Percentiles rank a stretch among this genome's conserved stretches.
These are phyloP conservation scores for Rhizoctonia solani DNA, from an alignment of 1,284 basidiomycete species.

Conservation along the genomic window DNA sequence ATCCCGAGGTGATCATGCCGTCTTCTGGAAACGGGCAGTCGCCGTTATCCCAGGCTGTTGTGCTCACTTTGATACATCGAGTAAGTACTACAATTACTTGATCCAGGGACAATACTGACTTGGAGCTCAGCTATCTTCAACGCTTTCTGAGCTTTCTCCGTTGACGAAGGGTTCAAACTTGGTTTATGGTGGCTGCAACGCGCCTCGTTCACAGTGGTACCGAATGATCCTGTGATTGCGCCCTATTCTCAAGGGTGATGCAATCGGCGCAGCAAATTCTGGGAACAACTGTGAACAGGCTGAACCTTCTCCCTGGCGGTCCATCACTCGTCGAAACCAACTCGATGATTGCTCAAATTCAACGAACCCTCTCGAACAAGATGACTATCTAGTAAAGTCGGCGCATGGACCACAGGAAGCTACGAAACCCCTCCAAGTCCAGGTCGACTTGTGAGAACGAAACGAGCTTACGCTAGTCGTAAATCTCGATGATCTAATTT, in stretches of 20 bases:
- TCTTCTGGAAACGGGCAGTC: constrained; percentile 55
- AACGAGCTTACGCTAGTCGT: constrained; percentile 1
- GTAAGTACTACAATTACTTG: constrained; percentile 51
- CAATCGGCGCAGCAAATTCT: constrained; percentile 74
- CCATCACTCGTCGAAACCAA: constrained; percentile 63
- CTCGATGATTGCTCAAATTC: constrained; percentile 69
- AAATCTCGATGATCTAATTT: neutral
- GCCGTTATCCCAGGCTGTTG: constrained; percentile 76
- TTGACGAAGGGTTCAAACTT: constrained; percentile 76
- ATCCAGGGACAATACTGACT: constrained; percentile 1
- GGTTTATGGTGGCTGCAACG: constrained; percentile 84
- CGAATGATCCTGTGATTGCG: constrained; percentile 76
- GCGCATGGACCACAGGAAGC: neutral
- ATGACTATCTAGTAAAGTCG: constrained; percentile 36
- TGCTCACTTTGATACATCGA: constrained; percentile 76
- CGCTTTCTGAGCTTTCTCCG: constrained; percentile 72
- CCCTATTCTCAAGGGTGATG: constrained; percentile 77
- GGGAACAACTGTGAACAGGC: constrained; percentile 74
- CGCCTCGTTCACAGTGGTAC: constrained; percentile 65
- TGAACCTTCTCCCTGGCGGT: constrained; percentile 72
- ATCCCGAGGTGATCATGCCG: constrained; percentile 77
- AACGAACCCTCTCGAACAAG: constrained; percentile 72
- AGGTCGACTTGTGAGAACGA: too few relatives aligned
- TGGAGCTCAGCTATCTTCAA: constrained; percentile 60
- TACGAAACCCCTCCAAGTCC: too few relatives aligned